Evolutionary conservation across 176 grass and related monocot genomes (phyloP), one percentile per base, ranked within the genome.

Genomic region (Alloteropsis semialata): DNA sequence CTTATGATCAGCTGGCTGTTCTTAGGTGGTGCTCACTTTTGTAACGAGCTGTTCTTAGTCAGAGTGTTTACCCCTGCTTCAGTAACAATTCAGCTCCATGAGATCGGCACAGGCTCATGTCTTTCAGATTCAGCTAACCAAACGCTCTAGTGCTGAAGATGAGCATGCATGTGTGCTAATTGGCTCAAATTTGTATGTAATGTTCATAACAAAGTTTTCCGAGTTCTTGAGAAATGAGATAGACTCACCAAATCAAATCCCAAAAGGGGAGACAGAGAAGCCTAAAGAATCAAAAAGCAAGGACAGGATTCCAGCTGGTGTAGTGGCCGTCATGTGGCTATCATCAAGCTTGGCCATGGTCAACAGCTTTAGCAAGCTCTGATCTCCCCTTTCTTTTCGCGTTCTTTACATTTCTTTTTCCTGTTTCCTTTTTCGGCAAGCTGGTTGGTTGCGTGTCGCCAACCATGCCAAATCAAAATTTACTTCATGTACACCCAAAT

Each of bases 321-420:
- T 78, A 73, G 73, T 86, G 88, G 65, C 88, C 78, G 65, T 90
- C 84, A 90, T 86, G 88, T 90, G 88, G 72, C 73, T 43, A 76
- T 75, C 77, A 79, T 72, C 57, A 78, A 89, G 67, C 79, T 54
- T 50, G 60, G 65, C 63, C 68, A 44, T 37, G 72, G 83, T 86
- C 83, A 86, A 81, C 72, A 89, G 53, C 82, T 89, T 89, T 71
- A 46, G 77, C 53, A 50, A 49, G 51, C 19, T 45, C 54, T 13
- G 1, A 30, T 55, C 8, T 48, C 9, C 73, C 13, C n/a, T 34
- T 76, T 80, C 54, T 24, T 53, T 10, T 85, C 21, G 30, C 18
- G 11, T 69, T 77, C 9, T 84, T 60, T 59, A 43, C 57, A 8
- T n/a, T 46, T 69, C 59, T 10, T 85, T 85, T 85, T 42, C 30